Percentiles rank a stretch among this genome's conserved stretches.
Evolutionary conservation across 352 stramenopile species (phyloP).

Genomic region (Phytophthora capsici): DNA sequence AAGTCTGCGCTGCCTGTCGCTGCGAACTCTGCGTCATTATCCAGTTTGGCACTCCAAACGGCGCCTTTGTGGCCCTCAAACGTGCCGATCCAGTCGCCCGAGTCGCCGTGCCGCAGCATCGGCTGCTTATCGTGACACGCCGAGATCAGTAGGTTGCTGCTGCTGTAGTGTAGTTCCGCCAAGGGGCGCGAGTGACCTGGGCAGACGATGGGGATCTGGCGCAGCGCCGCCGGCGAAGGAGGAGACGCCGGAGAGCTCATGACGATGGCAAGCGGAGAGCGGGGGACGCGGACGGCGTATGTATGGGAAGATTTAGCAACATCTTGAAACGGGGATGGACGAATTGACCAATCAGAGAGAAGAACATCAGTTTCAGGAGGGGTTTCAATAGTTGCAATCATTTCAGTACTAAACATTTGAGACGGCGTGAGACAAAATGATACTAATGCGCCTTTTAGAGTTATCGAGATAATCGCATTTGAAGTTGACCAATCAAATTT

Average conservation of each 20-base stretch:
- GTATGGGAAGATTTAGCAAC: conserved; percentile 25
- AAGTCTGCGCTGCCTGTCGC: conserved; percentile 96
- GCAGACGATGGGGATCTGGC: conserved; percentile 89
- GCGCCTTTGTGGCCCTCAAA: conserved; percentile 97
- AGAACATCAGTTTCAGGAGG: too few species aligned
- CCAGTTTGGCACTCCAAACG: conserved; percentile 92
- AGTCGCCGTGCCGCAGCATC: conserved; percentile 84
- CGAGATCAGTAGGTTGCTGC: conserved; percentile 76
- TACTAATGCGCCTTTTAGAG: too few species aligned
- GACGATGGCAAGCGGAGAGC: neutral
- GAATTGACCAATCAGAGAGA: too few species aligned
- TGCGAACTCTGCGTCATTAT: conserved; percentile 80
- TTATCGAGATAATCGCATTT: too few species aligned
- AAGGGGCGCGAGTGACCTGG: conserved; percentile 84
- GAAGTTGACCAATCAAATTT: too few species aligned
- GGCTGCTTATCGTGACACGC: conserved; percentile 90
- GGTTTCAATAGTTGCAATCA: too few species aligned
- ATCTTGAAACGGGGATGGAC: neutral
- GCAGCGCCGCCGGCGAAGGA: conserved; percentile 59
- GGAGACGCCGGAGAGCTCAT: conserved; percentile 35
- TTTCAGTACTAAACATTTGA: too few species aligned
- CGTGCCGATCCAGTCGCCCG: conserved; percentile 97
- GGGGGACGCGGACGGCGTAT: conserved; percentile 20
- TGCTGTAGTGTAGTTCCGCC: conserved; percentile 79
- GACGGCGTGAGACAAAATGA: too few species aligned